Base-by-base conservation (phyloP, 192 early-diverging fungal genomes). In the Coemansia sp. region DNA sequence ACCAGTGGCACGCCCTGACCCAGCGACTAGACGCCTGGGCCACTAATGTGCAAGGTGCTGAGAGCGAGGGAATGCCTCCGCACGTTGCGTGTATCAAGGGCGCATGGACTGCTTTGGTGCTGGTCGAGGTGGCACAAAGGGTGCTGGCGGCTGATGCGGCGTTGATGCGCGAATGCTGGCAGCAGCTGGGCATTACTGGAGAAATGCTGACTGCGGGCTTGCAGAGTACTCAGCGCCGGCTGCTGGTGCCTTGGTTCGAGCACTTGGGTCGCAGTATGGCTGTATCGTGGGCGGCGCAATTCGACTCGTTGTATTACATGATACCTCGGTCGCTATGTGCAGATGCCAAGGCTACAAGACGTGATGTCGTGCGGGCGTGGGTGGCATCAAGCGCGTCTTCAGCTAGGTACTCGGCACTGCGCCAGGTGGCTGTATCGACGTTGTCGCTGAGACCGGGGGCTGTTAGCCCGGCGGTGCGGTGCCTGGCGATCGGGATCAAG, bases 321-420 rank as follows among this genome's bases (percentile, higher is more conserved):
- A 62, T 78, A 31, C 72, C 76, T 3, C 9, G 2, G 1, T 57
- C 42, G 34, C 75, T 77, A 36, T 63, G 55, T 5, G 31, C 57
- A 2, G 73, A 75, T 38, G 63, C 42, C 3, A 31, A 31, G 3
- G 76, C 80, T 0, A 83, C 80, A 20, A 76, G 69, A 18, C 70
- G 70, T 34, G 73, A 83, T 60, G 67, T 83, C 9, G 72, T 83
- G 6, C 36, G 43, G 8, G 80, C 80, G 2, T 83, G 80, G 80
- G 41, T 18, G 3, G 65, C 42, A 36, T 40, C 66, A 31, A 24
- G 20, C n/a, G 38, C 27, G 33, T 15, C 33, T 18, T 18, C 68
- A 2, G 22, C 65, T 10, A 66, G 80, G 0, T 75, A 75, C 40
- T 20, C 72, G 12, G 70, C 75, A 27, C 65, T 82, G 76, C 80